Conservation (phyloP, 257 asterid genomes). For the Petunia secreta region DNA sequence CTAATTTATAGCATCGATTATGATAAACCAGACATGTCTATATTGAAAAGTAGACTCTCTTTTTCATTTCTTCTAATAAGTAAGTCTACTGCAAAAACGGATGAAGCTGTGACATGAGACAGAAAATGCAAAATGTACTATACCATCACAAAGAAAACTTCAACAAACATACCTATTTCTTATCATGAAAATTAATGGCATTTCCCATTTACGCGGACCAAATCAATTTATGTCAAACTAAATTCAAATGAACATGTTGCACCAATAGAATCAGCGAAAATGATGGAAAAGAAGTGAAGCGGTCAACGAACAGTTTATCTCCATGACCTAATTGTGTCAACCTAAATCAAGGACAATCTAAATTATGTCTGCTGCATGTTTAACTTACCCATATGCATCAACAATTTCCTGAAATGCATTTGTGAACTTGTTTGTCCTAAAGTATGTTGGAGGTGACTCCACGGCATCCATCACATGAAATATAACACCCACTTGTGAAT, state of each 20-base stretch:
- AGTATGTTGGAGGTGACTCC: constrained; percentile 94
- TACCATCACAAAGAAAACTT: neutral
- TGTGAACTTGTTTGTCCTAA: constrained; percentile 79
- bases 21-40: neutral
- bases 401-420: constrained; percentile 94
- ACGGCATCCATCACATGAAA: constrained; percentile 89
- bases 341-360: neutral
- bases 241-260: neutral
- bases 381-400: constrained; percentile 96
- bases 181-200: neutral
- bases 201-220: neutral
- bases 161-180: neutral
- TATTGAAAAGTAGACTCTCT: constrained; percentile 17
- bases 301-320: neutral
- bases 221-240: neutral
- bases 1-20: neutral
- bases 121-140: neutral
- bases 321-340: constrained; percentile 16
- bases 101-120: neutral
- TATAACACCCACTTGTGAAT: constrained; percentile 87
- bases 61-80: neutral
- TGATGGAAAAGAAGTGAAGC: constrained; percentile 6
- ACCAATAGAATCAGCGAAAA: constrained; percentile 2
- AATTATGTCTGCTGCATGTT: constrained; percentile 12
- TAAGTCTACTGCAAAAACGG: neutral